These are phyloP conservation scores for Zygosaccharomyces kombuchaensis DNA, from an alignment of 805 yeast genomes.

Conservation along the genomic window DNA sequence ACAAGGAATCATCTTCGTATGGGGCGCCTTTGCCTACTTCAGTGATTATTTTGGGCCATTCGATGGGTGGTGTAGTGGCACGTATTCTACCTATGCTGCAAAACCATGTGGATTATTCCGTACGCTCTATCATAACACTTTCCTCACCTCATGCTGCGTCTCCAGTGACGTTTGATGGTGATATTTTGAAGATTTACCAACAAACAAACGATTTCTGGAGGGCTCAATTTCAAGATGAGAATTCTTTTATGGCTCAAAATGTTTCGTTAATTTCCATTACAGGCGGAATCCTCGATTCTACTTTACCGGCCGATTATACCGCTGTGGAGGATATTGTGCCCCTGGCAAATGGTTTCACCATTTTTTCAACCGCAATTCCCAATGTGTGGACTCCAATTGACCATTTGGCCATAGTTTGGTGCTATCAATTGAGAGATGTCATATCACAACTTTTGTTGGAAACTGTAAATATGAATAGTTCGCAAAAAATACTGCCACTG, in stretches of 20 bases:
- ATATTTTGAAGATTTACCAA: conserved; percentile 67
- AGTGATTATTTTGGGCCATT: conserved; percentile 80
- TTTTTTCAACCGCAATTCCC: conserved; percentile 81
- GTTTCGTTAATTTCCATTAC: conserved; percentile 79
- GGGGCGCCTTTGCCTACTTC: conserved; percentile 49
- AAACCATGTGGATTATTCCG: conserved; percentile 64
- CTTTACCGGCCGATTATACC: conserved; percentile 88
- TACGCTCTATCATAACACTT: conserved; percentile 78
- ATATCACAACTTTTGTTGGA: conserved; percentile 58
- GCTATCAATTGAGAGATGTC: conserved; percentile 72
- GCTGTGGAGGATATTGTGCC: conserved; percentile 70
- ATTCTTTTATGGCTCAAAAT: conserved; percentile 35
- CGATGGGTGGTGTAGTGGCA: conserved; percentile 97
- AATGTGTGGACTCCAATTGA: conserved; percentile 92
- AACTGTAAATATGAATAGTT: conserved; percentile 46
- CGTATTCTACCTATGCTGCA: conserved; percentile 77
- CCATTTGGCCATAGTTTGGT: conserved; percentile 95
- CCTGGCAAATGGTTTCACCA: conserved; percentile 70
- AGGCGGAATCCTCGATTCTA: conserved; percentile 76
- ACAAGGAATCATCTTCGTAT: conserved; percentile 34
- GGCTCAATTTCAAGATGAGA: conserved; percentile 42
- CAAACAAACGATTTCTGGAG: conserved; percentile 79
- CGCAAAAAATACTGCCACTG: conserved; percentile 50
- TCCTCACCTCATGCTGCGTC: conserved; percentile 92
- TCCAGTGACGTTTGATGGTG: conserved; percentile 92